Percentiles rank a stretch among this genome's conserved stretches.
Conservation (phyloP, 139 green algal genomes). For the Micromonas pusilla region DNA sequence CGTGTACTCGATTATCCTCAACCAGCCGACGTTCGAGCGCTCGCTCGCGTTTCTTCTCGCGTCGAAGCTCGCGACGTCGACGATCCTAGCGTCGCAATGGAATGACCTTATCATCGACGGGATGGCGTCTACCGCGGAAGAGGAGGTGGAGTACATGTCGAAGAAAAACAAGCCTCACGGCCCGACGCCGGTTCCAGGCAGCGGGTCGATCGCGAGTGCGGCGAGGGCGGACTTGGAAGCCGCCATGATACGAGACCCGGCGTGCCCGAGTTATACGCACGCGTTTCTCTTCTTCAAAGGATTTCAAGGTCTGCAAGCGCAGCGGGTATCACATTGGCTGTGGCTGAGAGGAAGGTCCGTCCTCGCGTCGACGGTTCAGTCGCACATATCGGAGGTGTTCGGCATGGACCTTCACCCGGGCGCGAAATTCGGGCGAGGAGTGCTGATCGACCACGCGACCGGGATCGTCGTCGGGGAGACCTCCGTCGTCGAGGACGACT, state of each 20-base stretch:
- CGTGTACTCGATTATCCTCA: slow-evolving; percentile 84
- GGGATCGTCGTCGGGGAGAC: slow-evolving; percentile 91
- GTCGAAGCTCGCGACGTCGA: slow-evolving; percentile 82
- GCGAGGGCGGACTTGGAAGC: slow-evolving; percentile 21
- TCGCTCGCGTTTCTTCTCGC: slow-evolving; percentile 84
- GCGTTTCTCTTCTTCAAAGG: slow-evolving; percentile 43
- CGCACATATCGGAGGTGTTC: slow-evolving; percentile 65
- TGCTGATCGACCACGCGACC: slow-evolving; percentile 93
- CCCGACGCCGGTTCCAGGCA: background rate
- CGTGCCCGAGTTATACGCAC: slow-evolving; percentile 33
- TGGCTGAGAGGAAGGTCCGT: slow-evolving; percentile 30
- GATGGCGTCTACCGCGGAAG: background rate
- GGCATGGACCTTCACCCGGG: slow-evolving; percentile 92
- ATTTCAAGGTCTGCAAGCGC: slow-evolving; percentile 29
- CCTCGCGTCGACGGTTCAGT: slow-evolving; percentile 17
- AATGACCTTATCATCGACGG: slow-evolving; percentile 74
- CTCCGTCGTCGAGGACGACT: slow-evolving; percentile 79
- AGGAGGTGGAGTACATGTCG: background rate
- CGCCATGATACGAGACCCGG: slow-evolving; percentile 33
- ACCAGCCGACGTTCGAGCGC: slow-evolving; percentile 71
- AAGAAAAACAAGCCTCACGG: no score
- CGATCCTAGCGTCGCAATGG: slow-evolving; percentile 86
- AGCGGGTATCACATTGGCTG: slow-evolving; percentile 31
- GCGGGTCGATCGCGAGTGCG: background rate
- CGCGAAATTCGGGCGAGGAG: slow-evolving; percentile 81